Percentiles rank a stretch among this genome's conserved stretches.
phyloP scores from a whole-genome alignment of 192 early-diverging fungal species.

The Coemansia sp. region DNA sequence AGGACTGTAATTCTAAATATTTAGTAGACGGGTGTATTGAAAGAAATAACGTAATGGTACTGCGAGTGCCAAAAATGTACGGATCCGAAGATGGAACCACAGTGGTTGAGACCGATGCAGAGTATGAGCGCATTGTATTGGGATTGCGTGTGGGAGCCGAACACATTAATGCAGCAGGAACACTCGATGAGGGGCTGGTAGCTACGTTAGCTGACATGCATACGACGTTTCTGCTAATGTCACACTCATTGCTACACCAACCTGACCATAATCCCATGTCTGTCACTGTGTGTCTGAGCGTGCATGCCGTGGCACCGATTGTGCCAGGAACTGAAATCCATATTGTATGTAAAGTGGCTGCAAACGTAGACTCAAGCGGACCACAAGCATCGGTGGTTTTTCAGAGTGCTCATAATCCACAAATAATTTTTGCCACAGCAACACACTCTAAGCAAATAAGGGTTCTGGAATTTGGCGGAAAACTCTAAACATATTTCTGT shows the following conservation, averaged over 20 bases:
- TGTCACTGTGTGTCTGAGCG: conserved; percentile 33
- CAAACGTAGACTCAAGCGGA: not conserved
- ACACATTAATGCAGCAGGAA: conserved; percentile 27
- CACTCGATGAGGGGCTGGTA: conserved; percentile 43
- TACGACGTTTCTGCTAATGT: conserved; percentile 32
- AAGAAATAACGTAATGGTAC: not conserved
- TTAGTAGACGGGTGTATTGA: not conserved
- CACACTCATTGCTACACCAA: conserved; percentile 12
- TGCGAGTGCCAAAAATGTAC: conserved; percentile 11
- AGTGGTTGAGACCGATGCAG: conserved; percentile 7
- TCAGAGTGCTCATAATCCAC: conserved; percentile 5
- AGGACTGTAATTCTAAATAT: not conserved
- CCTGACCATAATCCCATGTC: conserved; percentile 30
- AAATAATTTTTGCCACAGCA: conserved; percentile 31
- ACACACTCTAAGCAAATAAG: conserved; percentile 35
- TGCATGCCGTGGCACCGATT: conserved; percentile 22
- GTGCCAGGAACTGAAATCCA: conserved; percentile 16
- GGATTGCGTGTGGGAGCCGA: conserved; percentile 12
- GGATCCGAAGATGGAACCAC: conserved; percentile 12
- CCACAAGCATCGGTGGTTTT: conserved; percentile 32
- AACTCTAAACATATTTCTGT: conserved; percentile 9
- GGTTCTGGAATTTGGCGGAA: conserved; percentile 16
- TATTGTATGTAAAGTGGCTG: conserved; percentile 16
- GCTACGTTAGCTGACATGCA: conserved; percentile 40
- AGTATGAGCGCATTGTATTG: conserved; percentile 11